Conservation (phyloP, 2,329 filamentous ascomycete species). For the Aspergillus neoniger region DNA sequence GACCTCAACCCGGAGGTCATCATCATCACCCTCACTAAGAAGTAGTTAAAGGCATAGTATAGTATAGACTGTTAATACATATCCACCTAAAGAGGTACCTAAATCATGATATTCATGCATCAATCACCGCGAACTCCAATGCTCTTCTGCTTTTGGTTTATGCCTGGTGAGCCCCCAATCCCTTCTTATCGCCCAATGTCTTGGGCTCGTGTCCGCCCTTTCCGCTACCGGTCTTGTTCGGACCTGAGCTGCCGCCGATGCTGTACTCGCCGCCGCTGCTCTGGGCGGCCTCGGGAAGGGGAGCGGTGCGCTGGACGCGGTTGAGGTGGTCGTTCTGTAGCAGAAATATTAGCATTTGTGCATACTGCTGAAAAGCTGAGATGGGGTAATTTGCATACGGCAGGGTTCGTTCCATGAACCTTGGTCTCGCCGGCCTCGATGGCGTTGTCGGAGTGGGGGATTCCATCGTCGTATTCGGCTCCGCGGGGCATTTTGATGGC, state of each 20-base stretch:
- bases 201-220: conserved; percentile 43
- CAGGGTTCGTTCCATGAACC: conserved; percentile 38
- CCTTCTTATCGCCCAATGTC: conserved; percentile 39
- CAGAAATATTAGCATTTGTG: too few species aligned
- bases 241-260: conserved; percentile 28
- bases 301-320: conserved; percentile 36
- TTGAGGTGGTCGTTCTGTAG: conserved; percentile 31
- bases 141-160: neutral
- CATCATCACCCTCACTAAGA: neutral
- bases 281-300: conserved; percentile 37
- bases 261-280: conserved; percentile 30
- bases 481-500: conserved; percentile 42
- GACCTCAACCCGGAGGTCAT: neutral
- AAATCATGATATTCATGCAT: neutral
- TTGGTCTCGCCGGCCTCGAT: conserved; percentile 37
- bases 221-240: conserved; percentile 31
- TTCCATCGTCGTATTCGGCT: conserved; percentile 42
- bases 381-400: conserved; percentile 20
- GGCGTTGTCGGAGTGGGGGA: conserved; percentile 43
- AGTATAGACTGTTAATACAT: neutral
- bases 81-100: neutral
- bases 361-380: too few species aligned
- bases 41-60: neutral
- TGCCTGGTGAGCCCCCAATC: conserved; percentile 22
- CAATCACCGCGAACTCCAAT: neutral